A percentile compares a stretch with the other conserved stretches of the same genome.
Evolutionary conservation across 257 asterid genomes (phyloP).

Genomic region (Jaltomata sinuosa): DNA sequence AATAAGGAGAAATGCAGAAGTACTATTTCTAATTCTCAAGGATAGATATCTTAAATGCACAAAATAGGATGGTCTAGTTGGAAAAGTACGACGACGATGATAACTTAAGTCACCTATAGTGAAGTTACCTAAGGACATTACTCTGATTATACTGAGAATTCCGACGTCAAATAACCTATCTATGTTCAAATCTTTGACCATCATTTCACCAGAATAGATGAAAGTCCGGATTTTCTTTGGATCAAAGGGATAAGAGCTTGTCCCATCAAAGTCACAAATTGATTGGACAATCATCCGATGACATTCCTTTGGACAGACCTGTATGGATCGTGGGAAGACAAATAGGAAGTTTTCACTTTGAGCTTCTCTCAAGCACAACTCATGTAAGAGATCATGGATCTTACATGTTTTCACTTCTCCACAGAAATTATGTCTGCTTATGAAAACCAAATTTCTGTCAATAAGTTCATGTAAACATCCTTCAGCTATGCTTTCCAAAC

Average conservation of each 20-base stretch:
- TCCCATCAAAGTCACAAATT: neutral
- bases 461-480: constrained; percentile 4
- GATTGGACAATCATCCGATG: neutral
- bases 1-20: too few relatives aligned
- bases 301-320: neutral
- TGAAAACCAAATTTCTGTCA: constrained; percentile 2
- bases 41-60: too few relatives aligned
- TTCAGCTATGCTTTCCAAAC: neutral
- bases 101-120: too few relatives aligned
- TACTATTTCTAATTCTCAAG: too few relatives aligned
- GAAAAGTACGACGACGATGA: too few relatives aligned
- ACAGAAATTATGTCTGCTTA: neutral
- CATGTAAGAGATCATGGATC: constrained; percentile 5
- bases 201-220: neutral
- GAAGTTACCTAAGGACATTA: too few relatives aligned
- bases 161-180: neutral
- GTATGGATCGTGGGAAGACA: neutral
- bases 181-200: neutral
- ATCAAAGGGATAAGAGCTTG: neutral
- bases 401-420: constrained; percentile 5
- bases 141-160: too few relatives aligned
- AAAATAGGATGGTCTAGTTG: too few relatives aligned
- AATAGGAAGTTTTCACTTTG: neutral
- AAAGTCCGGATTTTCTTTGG: neutral
- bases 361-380: constrained; percentile 9